Evolutionary conservation across 805 yeast genomes (phyloP), one percentile per base, ranked within the genome.

Genomic region (Kodamaea laetipori): DNA sequence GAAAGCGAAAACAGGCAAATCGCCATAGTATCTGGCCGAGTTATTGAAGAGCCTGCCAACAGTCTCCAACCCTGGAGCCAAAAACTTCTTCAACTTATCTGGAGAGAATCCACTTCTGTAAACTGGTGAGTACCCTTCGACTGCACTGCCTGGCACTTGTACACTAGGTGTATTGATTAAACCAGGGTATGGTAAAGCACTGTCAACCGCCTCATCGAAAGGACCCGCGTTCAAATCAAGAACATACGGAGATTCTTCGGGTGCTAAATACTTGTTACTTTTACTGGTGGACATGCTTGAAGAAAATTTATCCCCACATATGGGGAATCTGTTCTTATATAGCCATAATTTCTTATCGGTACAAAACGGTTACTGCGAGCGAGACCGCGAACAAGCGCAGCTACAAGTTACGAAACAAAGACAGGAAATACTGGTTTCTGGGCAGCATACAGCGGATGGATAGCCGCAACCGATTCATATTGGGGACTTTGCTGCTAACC

Each of bases 61-160:
- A 2, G 64, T 59, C 39, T 47, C 49, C 37, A 59, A 40, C 10
- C 47, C 49, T 35, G 55, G 47, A 47, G 52, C 16, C 49, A 59
- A 15, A 37, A 47, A 27, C 48, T 33, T 47, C 49, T 56, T 69
- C 52, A 61, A 37, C 15, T 46, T 49, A n/a, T 47, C 42, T 10
- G 59, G 58, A 15, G 51, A 50, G 13, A 60, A 58, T 11, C 39
- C 41, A 49, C 61, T 66, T 34, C 72, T 52, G 53, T 63, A 68
- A 31, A 67, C 55, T 3, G 57, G 50, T 2, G 69, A 61, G 44
- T 34, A 57, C 1, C 69, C 72, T 1, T 51, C 51, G 28, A 44
- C 48, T 11, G 44, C 52, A 12, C 48, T 39, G 8, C 55, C 58
- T 1, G 58, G 52, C 3, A 60, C 38, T 1, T 56, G 48, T 6